These are phyloP conservation scores for Wallacemonas collosoma DNA, from an alignment of 208 protist genomes.

Conservation along the genomic window DNA sequence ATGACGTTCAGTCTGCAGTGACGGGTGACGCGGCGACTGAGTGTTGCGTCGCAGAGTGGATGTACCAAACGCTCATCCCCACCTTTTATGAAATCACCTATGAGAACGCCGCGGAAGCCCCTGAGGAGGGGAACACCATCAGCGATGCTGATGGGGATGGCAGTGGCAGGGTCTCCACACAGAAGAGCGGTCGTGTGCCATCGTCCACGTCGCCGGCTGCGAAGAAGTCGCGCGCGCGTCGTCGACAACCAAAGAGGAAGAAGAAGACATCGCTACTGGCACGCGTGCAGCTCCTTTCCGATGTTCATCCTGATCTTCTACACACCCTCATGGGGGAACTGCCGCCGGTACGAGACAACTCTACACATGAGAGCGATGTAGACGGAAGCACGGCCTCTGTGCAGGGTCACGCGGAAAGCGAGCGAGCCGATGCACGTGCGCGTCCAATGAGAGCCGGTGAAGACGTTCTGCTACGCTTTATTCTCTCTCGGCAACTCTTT, in stretches of 20 bases:
- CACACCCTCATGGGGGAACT: background rate
- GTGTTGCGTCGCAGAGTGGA: conserved; percentile 28
- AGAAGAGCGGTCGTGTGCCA: background rate
- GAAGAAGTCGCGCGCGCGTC: background rate
- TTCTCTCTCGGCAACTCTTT: conserved; percentile 23
- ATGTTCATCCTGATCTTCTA: background rate
- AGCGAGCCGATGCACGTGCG: background rate
- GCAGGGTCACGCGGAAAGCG: no score
- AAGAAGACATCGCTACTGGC: conserved; percentile 9
- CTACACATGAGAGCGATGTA: background rate
- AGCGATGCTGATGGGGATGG: no score
- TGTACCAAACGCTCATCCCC: conserved; percentile 36
- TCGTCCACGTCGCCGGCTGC: background rate
- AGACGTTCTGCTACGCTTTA: conserved; percentile 1
- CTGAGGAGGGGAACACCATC: no score
- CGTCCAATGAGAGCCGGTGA: background rate
- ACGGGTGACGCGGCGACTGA: background rate
- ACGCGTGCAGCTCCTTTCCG: background rate
- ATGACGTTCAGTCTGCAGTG: no score
- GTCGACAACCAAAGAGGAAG: background rate
- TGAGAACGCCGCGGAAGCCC: conserved; percentile 10
- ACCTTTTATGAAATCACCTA: conserved; percentile 39
- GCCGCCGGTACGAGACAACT: background rate
- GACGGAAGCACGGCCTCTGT: background rate
- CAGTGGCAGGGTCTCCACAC: no score